Evolutionary conservation across 2,329 filamentous ascomycete genomes (phyloP).

Genomic region (Alternaria alternata): DNA sequence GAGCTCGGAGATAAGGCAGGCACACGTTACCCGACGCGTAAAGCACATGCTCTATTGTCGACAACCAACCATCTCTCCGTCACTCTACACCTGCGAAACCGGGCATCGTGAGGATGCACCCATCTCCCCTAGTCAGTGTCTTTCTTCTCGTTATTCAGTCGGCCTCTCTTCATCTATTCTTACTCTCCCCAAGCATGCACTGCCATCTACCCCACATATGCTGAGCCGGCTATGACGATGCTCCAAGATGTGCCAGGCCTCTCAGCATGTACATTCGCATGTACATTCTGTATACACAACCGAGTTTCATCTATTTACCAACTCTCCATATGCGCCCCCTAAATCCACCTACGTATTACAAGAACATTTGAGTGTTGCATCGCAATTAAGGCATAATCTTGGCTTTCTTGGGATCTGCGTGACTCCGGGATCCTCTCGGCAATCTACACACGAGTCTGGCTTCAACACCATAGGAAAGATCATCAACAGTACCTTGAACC

Average conservation of each 20-base stretch:
- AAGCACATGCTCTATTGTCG: neutral
- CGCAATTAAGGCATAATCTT: constrained; percentile 19
- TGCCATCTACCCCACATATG: neutral
- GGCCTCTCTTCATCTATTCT: neutral
- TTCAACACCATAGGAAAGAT: neutral
- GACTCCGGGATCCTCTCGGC: constrained; percentile 7
- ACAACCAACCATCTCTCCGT: constrained; percentile 13
- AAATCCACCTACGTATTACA: constrained; percentile 8
- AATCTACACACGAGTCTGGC: neutral
- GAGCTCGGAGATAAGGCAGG: constrained; percentile 20
- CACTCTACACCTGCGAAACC: constrained; percentile 11
- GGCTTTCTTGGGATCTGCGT: constrained; percentile 8
- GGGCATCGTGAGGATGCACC: neutral
- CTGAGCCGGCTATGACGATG: neutral
- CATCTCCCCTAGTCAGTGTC: neutral
- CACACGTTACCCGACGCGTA: constrained; percentile 16
- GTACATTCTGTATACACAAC: neutral
- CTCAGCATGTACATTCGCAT: neutral
- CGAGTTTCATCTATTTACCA: neutral
- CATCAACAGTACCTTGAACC: neutral
- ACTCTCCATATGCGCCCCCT: neutral
- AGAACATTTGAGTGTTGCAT: constrained; percentile 14
- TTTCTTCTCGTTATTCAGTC: neutral
- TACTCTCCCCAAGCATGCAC: neutral
- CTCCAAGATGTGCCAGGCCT: neutral